A percentile compares a stretch with the other conserved stretches of the same genome.
These are phyloP conservation scores for Zasmidium cellare DNA, from an alignment of 2,329 filamentous ascomycete genomes.

Conservation along the genomic window DNA sequence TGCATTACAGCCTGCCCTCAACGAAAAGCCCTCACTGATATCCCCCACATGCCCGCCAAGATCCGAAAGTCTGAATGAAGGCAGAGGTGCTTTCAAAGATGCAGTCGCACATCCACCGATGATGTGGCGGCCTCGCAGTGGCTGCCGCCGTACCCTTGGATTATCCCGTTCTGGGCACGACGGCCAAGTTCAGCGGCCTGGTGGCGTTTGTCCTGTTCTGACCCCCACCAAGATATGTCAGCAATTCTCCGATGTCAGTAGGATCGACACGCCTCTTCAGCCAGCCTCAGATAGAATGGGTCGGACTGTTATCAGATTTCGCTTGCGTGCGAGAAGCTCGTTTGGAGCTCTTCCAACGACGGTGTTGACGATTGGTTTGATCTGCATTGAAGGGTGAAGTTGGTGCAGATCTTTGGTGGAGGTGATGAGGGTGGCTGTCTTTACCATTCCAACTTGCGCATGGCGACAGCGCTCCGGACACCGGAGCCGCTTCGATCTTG, in stretches of 20 bases:
- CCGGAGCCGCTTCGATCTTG: too few species aligned
- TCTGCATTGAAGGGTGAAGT: neutral
- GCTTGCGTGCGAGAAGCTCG: neutral
- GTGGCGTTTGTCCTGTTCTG: neutral
- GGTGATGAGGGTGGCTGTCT: too few species aligned
- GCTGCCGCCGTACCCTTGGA: neutral
- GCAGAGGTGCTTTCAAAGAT: neutral
- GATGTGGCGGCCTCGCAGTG: conserved; percentile 3
- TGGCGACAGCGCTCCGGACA: too few species aligned
- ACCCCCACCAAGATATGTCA: too few species aligned
- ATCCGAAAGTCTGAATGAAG: neutral
- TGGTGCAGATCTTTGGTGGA: neutral
- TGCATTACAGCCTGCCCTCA: neutral
- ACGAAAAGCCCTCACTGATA: neutral
- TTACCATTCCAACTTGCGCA: too few species aligned
- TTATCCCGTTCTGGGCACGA: conserved; percentile 1
- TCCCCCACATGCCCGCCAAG: neutral
- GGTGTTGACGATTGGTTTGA: neutral
- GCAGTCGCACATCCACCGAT: too few species aligned
- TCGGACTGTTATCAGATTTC: neutral
- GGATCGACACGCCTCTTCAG: neutral
- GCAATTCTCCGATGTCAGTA: neutral
- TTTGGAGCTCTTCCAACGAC: neutral
- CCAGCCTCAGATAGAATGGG: neutral
- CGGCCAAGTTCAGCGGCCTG: neutral